Evolutionary conservation across 768 basidiomycete species (phyloP).

Genomic region (Goffeauzyma gilvescens): DNA sequence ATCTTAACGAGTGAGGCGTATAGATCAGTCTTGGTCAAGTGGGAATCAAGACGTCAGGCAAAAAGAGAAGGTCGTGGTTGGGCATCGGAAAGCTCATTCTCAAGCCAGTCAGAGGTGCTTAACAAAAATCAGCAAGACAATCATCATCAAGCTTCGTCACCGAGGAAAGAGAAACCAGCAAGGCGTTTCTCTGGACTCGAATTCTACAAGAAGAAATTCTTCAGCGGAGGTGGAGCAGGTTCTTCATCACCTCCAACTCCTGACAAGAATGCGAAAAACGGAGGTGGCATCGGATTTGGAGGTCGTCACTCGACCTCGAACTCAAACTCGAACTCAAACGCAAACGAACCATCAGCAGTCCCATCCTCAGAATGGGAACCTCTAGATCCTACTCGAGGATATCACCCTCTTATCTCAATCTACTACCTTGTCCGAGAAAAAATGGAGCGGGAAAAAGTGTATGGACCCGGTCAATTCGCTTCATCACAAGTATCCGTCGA

Average conservation of each 20-base stretch:
- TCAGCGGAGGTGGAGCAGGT: slow-evolving; percentile 33
- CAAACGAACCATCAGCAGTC: slow-evolving; percentile 40
- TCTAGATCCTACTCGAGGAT: slow-evolving; percentile 71
- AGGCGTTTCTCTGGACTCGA: slow-evolving; percentile 89
- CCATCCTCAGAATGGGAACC: slow-evolving; percentile 23
- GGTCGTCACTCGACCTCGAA: slow-evolving; percentile 31
- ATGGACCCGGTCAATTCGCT: slow-evolving; percentile 84
- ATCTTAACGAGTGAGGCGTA: slow-evolving; percentile 67
- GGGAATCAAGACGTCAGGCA: slow-evolving; percentile 42
- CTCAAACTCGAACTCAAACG: slow-evolving; percentile 19
- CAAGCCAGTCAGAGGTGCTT: slow-evolving; percentile 16
- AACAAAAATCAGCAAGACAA: too few species aligned
- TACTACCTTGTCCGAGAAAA: slow-evolving; percentile 93
- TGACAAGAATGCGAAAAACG: slow-evolving; percentile 8
- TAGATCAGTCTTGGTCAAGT: slow-evolving; percentile 48
- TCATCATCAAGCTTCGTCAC: slow-evolving; percentile 28
- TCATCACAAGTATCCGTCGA: slow-evolving; percentile 52
- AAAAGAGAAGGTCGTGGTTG: slow-evolving; percentile 12
- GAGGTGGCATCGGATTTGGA: slow-evolving; percentile 3
- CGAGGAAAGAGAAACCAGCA: slow-evolving; percentile 42
- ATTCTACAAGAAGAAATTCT: slow-evolving; percentile 77
- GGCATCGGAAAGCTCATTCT: slow-evolving; percentile 1
- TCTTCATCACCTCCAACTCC: too few species aligned
- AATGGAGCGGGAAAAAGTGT: slow-evolving; percentile 79
- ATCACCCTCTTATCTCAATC: slow-evolving; percentile 86